phyloP scores from a whole-genome alignment of 345 rosid species.

The Bruguiera sexangula region DNA sequence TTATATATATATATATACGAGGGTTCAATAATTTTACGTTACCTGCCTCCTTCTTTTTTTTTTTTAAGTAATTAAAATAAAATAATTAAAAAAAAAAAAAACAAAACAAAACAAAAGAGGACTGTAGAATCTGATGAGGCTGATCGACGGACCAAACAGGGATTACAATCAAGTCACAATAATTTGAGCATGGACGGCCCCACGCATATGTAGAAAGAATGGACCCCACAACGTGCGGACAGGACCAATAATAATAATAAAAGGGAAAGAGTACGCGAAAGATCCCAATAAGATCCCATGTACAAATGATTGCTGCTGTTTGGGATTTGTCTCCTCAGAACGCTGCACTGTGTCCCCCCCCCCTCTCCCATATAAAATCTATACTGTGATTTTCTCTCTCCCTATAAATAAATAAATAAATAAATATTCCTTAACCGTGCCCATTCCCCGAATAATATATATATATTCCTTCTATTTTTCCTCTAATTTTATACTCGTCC shows the following conservation, averaged over 20 bases:
- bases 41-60: neutral
- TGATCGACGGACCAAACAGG: neutral
- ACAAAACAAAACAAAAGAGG: no score
- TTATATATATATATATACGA: no score
- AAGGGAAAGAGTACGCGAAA: neutral
- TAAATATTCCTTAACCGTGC: no score
- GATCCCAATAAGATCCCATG: slow-evolving; percentile 23
- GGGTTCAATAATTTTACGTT: no score
- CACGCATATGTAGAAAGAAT: no score
- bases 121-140: no score
- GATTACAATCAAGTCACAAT: slow-evolving; percentile 21
- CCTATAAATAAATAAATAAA: no score
- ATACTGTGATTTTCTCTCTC: no score
- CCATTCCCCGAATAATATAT: no score
- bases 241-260: neutral
- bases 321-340: slow-evolving; percentile 35
- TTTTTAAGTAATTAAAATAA: neutral
- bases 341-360: slow-evolving; percentile 22
- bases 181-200: slow-evolving; percentile 6
- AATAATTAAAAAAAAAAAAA: neutral
- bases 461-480: no score
- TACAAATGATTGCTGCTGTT: slow-evolving; percentile 51
- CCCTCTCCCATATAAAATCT: no score
- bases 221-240: slow-evolving; percentile 13
- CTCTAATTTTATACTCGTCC: neutral